Evolutionary conservation across 2,329 filamentous ascomycete species (phyloP).

Genomic region (Aspergillus piperis): DNA sequence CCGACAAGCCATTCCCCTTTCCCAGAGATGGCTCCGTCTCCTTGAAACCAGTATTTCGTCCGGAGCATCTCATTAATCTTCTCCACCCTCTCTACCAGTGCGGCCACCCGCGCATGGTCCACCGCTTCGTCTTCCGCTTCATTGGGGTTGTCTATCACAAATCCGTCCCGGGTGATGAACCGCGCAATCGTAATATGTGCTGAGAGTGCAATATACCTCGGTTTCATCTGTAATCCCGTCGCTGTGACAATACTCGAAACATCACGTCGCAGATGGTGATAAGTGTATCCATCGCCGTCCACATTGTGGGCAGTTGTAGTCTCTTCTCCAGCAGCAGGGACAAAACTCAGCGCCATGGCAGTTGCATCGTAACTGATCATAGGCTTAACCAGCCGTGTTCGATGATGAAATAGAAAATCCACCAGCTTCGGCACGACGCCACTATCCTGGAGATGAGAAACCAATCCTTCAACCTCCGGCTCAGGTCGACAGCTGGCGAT

Average conservation of each 20-base stretch:
- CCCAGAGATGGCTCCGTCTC: conserved; percentile 41
- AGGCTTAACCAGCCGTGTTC: conserved; percentile 77
- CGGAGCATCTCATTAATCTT: conserved; percentile 75
- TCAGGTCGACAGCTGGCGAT: conserved; percentile 76
- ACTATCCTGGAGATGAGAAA: conserved; percentile 57
- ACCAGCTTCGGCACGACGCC: conserved; percentile 58
- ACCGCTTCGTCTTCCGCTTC: conserved; percentile 34
- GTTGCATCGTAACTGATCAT: conserved; percentile 81
- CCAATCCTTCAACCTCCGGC: conserved; percentile 65
- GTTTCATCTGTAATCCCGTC: conserved; percentile 69
- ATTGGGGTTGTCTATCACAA: conserved; percentile 38
- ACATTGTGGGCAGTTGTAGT: background rate
- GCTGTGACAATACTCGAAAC: conserved; percentile 64
- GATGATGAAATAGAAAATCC: conserved; percentile 66
- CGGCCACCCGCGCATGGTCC: conserved; percentile 57
- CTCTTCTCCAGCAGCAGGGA: conserved; percentile 71
- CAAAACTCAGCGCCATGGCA: conserved; percentile 81
- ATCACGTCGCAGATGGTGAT: conserved; percentile 86
- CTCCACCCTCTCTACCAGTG: conserved; percentile 71
- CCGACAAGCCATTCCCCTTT: conserved; percentile 84
- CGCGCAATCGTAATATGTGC: conserved; percentile 86
- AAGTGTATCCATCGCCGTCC: conserved; percentile 70
- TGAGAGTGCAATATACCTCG: conserved; percentile 83
- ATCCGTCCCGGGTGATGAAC: conserved; percentile 69
- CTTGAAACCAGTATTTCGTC: conserved; percentile 66